phyloP scores from a whole-genome alignment of 805 yeast genomes.

The Yarrowia sp. region DNA sequence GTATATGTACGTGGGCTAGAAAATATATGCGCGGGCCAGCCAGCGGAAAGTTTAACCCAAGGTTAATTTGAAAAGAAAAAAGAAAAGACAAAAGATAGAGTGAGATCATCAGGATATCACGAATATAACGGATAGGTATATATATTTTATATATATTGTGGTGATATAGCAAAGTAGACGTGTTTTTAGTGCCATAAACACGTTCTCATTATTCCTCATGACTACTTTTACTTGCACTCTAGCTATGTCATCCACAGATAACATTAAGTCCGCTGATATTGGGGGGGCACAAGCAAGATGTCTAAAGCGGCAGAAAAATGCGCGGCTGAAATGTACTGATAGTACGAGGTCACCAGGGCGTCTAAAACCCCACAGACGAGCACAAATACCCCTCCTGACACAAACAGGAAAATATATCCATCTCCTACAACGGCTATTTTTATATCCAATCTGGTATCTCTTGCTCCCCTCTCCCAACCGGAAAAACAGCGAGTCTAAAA shows the following conservation, averaged over 20 bases:
- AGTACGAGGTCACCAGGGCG: neutral
- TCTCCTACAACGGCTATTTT: neutral
- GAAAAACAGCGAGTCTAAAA: conserved; percentile 9
- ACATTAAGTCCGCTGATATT: neutral
- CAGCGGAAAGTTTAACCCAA: conserved; percentile 6
- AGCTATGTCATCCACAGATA: neutral
- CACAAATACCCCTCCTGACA: no score
- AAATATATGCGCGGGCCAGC: conserved; percentile 16
- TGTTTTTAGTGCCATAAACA: no score
- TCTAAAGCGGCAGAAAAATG: neutral
- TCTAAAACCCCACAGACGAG: no score
- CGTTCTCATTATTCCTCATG: neutral
- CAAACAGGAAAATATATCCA: no score
- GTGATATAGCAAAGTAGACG: no score
- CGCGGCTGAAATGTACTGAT: conserved; percentile 1
- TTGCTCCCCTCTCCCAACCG: conserved; percentile 1
- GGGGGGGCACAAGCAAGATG: neutral
- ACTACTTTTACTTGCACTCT: neutral
- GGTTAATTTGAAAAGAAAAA: neutral
- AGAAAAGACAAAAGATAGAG: neutral
- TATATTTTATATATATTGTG: no score
- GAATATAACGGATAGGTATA: no score
- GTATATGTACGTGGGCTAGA: neutral
- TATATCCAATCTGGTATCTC: neutral
- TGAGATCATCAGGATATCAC: no score